Evolutionary conservation across 495 filamentous ascomycete genomes (phyloP).

Genomic region (Pyrenopolyporus hunteri): DNA sequence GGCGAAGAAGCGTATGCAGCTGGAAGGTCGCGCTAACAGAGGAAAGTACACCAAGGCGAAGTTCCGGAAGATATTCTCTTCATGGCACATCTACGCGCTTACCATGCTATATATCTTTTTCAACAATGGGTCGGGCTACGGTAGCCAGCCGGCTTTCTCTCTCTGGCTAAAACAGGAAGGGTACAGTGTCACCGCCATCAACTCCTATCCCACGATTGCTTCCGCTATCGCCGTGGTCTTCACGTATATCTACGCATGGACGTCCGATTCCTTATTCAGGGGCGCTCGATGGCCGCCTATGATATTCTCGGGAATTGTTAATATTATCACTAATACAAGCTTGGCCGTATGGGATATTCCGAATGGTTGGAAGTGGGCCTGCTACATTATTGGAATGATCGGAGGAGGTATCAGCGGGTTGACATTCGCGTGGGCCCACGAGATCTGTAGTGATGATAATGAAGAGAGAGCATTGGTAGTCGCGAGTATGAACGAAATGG

Average conservation of each 20-base stretch:
- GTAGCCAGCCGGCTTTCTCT: conserved; percentile 44
- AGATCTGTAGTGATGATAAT: conserved; percentile 56
- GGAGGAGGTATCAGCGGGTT: conserved; percentile 45
- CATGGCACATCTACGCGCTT: conserved; percentile 53
- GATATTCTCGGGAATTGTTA: conserved; percentile 48
- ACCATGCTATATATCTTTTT: conserved; percentile 49
- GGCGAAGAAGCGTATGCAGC: conserved; percentile 52
- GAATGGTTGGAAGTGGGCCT: conserved; percentile 53
- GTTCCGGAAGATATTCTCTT: conserved; percentile 48
- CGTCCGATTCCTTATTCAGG: conserved; percentile 57
- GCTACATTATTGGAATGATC: conserved; percentile 55
- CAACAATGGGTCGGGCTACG: conserved; percentile 41
- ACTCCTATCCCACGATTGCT: conserved; percentile 54
- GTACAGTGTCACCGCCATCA: conserved; percentile 46
- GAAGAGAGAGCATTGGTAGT: conserved; percentile 62
- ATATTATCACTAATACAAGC: conserved; percentile 49
- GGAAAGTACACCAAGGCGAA: conserved; percentile 47
- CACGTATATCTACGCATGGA: conserved; percentile 51
- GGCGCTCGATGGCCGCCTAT: conserved; percentile 62
- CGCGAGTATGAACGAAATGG: conserved; percentile 52
- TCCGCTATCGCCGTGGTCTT: conserved; percentile 52
- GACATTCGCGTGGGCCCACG: conserved; percentile 59
- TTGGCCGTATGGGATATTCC: conserved; percentile 52
- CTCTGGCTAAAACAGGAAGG: conserved; percentile 48
- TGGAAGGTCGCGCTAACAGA: conserved; percentile 50